These are phyloP conservation scores for Plasmodium malariae DNA, from an alignment of 169 alveolate species.

Conservation along the genomic window DNA sequence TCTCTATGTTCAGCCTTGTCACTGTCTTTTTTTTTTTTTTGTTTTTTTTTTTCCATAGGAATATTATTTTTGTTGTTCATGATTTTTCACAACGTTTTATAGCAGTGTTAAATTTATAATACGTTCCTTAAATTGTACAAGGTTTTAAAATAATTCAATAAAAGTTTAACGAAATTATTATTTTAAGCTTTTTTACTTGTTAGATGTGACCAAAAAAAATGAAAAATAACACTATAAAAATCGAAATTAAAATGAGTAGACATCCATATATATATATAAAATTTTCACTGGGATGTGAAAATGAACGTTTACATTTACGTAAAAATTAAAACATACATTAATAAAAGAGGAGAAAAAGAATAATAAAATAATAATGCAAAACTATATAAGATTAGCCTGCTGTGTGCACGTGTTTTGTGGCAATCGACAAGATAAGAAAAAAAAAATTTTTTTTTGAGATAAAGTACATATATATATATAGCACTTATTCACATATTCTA, in stretches of 20 bases:
- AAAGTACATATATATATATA: background rate
- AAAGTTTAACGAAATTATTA: background rate
- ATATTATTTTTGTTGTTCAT: conserved; percentile 29
- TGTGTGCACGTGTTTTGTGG: conserved; percentile 12
- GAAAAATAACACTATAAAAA: background rate
- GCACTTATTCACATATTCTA: too few species aligned
- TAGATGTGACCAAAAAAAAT: background rate
- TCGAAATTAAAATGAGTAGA: background rate
- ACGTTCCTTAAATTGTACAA: background rate
- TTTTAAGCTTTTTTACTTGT: background rate
- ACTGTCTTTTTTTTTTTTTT: conserved; percentile 39
- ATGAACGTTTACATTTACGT: background rate
- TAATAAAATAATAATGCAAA: background rate
- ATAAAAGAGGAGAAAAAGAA: background rate
- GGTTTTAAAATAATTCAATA: too few species aligned
- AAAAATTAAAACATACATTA: background rate
- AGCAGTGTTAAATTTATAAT: background rate
- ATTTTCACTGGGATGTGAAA: background rate
- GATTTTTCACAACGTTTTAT: conserved; percentile 5
- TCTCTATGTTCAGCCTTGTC: conserved; percentile 27
- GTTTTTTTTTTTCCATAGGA: conserved; percentile 33
- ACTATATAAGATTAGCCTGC: background rate
- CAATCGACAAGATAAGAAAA: background rate
- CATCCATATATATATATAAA: background rate
- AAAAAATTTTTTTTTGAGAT: too few species aligned